phyloP scores from a whole-genome alignment of 1,284 basidiomycete genomes.

The Trametes versicolor region DNA sequence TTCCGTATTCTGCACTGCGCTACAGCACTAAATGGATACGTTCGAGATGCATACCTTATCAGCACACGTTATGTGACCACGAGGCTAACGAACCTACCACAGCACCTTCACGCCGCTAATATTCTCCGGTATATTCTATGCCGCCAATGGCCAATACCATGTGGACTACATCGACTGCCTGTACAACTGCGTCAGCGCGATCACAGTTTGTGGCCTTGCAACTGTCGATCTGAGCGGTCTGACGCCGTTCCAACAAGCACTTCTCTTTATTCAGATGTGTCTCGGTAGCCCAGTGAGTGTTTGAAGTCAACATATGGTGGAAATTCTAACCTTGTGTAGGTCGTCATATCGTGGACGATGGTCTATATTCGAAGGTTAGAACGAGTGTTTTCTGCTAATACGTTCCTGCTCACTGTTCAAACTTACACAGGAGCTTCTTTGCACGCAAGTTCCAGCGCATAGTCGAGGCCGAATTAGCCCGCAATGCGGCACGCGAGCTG shows the following conservation, averaged over 20 bases:
- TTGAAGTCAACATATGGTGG: neutral
- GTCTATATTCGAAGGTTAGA: slow-evolving; percentile 71
- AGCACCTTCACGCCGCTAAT: slow-evolving; percentile 82
- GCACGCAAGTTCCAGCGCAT: slow-evolving; percentile 77
- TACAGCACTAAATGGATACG: too few species aligned
- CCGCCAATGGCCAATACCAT: slow-evolving; percentile 71
- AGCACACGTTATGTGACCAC: neutral
- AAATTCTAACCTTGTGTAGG: slow-evolving; percentile 49
- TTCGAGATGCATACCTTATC: too few species aligned
- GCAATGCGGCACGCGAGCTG: slow-evolving; percentile 35
- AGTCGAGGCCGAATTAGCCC: slow-evolving; percentile 59
- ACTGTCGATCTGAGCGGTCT: slow-evolving; percentile 79
- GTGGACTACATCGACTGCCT: slow-evolving; percentile 80
- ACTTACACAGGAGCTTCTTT: slow-evolving; percentile 71
- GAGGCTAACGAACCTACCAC: slow-evolving; percentile 18
- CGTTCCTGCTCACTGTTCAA: neutral
- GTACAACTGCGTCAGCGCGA: slow-evolving; percentile 80
- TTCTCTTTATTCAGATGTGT: slow-evolving; percentile 80
- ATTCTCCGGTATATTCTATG: slow-evolving; percentile 78
- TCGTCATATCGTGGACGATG: slow-evolving; percentile 77
- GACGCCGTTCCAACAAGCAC: slow-evolving; percentile 80
- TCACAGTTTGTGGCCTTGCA: slow-evolving; percentile 82
- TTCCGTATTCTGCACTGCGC: neutral
- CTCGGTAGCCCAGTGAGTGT: slow-evolving; percentile 70
- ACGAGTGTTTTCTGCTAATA: neutral